Percentiles rank a stretch among this genome's conserved stretches.
phyloP scores from a whole-genome alignment of 148 eudicot genomes.

The Heliamphora exappendiculata region DNA sequence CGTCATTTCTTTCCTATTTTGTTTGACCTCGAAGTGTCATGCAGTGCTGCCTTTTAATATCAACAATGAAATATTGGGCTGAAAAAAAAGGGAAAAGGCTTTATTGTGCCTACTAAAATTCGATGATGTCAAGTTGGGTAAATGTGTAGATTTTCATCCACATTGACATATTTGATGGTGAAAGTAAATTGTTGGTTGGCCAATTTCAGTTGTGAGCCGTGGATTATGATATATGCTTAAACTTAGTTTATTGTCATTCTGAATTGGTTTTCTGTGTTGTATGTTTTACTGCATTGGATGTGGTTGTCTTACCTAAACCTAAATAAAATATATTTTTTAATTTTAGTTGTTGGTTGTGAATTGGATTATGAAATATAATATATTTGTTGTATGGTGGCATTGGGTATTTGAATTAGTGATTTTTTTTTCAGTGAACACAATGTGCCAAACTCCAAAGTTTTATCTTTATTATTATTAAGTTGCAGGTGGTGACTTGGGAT shows the following conservation, averaged over 20 bases:
- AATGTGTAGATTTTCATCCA: not conserved
- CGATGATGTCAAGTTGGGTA: not conserved
- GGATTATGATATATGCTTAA: not conserved
- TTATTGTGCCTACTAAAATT: not conserved
- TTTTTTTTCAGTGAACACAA: not conserved
- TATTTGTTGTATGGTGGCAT: too few species aligned
- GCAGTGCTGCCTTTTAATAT: not conserved
- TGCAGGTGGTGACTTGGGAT: too few species aligned
- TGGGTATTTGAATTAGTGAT: not conserved
- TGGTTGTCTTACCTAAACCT: not conserved
- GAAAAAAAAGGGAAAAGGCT: not conserved
- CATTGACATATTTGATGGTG: not conserved
- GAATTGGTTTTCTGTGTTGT: not conserved
- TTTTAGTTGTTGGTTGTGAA: too few species aligned
- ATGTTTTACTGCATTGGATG: not conserved
- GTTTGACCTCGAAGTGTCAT: not conserved
- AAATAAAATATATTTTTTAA: too few species aligned
- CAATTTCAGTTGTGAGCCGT: not conserved
- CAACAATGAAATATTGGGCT: not conserved
- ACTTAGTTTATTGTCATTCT: not conserved
- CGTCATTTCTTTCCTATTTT: not conserved
- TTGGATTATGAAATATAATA: too few species aligned
- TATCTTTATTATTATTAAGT: not conserved
- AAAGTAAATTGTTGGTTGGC: not conserved
- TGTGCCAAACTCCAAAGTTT: not conserved